A percentile compares a stretch with the other conserved stretches of the same genome.
These are phyloP conservation scores for Yamadazyma pseudoaaseri DNA, from an alignment of 1,139 yeast genomes.

Conservation along the genomic window DNA sequence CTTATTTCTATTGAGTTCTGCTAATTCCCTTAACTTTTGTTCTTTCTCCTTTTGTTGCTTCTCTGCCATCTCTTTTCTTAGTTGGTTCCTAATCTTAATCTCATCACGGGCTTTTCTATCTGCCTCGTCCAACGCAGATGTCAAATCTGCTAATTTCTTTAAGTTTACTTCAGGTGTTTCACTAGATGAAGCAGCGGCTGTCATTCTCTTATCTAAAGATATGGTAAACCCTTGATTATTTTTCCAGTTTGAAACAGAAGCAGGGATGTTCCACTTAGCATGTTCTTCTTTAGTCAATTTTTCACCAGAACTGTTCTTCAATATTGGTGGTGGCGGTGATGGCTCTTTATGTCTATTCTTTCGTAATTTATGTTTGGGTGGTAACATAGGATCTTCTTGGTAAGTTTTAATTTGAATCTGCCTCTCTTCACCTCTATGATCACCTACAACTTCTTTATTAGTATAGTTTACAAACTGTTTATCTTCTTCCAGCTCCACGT, in stretches of 20 bases:
- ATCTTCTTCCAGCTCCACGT: conserved; percentile 16
- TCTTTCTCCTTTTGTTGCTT: conserved; percentile 62
- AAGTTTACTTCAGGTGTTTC: conserved; percentile 44
- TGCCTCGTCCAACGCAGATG: conserved; percentile 74
- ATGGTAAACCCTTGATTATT: conserved; percentile 90
- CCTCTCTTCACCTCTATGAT: conserved; percentile 19
- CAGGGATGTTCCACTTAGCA: conserved; percentile 84
- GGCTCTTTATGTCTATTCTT: conserved; percentile 68
- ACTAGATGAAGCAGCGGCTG: conserved; percentile 42
- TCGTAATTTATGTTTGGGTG: conserved; percentile 72
- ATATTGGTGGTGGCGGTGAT: conserved; percentile 61
- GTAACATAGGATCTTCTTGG: conserved; percentile 83
- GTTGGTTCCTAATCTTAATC: conserved; percentile 56
- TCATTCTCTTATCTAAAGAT: conserved; percentile 73
- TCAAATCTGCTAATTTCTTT: conserved; percentile 57
- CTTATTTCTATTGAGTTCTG: conserved; percentile 51
- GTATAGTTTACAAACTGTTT: conserved; percentile 21
- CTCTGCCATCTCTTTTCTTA: conserved; percentile 53
- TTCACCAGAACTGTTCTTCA: conserved; percentile 21
- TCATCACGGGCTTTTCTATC: conserved; percentile 74
- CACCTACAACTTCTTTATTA: conserved; percentile 16
- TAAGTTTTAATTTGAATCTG: conserved; percentile 31
- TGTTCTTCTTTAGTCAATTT: conserved; percentile 75
- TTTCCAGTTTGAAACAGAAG: conserved; percentile 94
- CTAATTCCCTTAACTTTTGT: conserved; percentile 54